Conservation (phyloP, 78 protist species). For the Dictyostelium purpureum region DNA sequence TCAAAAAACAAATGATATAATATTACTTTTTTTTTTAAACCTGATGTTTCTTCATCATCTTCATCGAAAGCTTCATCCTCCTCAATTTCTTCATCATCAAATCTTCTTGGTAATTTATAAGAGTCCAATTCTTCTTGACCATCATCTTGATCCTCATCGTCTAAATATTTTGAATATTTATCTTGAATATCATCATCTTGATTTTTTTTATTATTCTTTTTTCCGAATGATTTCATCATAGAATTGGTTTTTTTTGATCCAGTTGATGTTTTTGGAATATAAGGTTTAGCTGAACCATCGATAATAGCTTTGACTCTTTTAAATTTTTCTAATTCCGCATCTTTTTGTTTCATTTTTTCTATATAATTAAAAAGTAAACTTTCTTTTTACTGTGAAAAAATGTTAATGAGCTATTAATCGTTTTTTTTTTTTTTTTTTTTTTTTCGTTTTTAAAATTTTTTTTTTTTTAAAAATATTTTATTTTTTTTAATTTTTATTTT, state of each 20-base stretch:
- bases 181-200: not conserved
- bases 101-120: conserved; percentile 10
- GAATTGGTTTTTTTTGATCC: not conserved
- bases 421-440: too few relatives aligned
- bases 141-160: not conserved
- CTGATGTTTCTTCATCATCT: conserved; percentile 5
- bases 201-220: not conserved
- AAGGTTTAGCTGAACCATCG: not conserved
- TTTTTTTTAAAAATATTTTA: not conserved
- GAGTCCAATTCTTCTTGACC: not conserved
- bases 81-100: conserved; percentile 66
- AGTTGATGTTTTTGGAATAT: not conserved
- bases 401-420: too few relatives aligned
- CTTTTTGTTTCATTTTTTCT: not conserved
- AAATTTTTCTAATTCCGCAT: conserved; percentile 9
- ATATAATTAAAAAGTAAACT: not conserved
- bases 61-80: conserved; percentile 37
- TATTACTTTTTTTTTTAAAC: not conserved
- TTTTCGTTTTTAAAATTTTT: not conserved
- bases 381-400: too few relatives aligned
- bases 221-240: not conserved
- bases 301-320: conserved; percentile 11
- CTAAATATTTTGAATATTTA: not conserved
- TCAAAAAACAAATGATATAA: not conserved
- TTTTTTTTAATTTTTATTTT: not conserved